Conservation (phyloP, 345 rosid species). For the Salix exigua region DNA sequence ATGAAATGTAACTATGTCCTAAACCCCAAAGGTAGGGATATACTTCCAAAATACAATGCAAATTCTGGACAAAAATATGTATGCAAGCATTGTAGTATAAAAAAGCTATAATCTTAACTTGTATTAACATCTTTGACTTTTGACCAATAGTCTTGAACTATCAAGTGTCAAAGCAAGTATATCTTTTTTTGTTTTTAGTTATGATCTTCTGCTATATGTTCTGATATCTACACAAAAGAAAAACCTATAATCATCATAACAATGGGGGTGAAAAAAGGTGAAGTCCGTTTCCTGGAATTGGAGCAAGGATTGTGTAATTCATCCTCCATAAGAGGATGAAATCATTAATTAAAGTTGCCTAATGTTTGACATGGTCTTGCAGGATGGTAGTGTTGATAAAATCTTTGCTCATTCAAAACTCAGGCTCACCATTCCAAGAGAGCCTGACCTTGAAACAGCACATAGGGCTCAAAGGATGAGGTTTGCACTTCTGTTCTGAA, state of each 20-base stretch:
- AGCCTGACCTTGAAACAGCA: conserved; percentile 87
- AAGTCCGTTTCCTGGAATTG: not conserved
- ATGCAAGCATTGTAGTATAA: not conserved
- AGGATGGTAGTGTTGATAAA: conserved; percentile 55
- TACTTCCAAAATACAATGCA: not conserved
- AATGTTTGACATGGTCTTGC: conserved; percentile 24
- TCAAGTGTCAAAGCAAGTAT: not conserved
- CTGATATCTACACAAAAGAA: not conserved
- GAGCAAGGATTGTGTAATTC: not conserved
- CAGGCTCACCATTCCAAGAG: conserved; percentile 79
- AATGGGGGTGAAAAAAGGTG: not conserved
- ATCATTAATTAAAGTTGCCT: not conserved
- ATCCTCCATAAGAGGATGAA: not conserved
- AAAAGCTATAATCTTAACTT: not conserved
- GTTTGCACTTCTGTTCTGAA: conserved; percentile 33
- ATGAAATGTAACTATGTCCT: not conserved
- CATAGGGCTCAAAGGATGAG: conserved; percentile 70
- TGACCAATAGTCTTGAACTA: not conserved
- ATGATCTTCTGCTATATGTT: not conserved
- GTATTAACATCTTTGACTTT: not conserved
- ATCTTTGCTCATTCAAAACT: conserved; percentile 33
- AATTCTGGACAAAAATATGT: not conserved
- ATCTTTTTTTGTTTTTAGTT: not conserved
- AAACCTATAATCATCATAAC: not conserved
- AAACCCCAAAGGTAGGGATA: not conserved